Percentiles rank a stretch among this genome's conserved stretches.
phyloP scores from a whole-genome alignment of 352 stramenopile genomes.

The Phytophthora pseudosyringae region DNA sequence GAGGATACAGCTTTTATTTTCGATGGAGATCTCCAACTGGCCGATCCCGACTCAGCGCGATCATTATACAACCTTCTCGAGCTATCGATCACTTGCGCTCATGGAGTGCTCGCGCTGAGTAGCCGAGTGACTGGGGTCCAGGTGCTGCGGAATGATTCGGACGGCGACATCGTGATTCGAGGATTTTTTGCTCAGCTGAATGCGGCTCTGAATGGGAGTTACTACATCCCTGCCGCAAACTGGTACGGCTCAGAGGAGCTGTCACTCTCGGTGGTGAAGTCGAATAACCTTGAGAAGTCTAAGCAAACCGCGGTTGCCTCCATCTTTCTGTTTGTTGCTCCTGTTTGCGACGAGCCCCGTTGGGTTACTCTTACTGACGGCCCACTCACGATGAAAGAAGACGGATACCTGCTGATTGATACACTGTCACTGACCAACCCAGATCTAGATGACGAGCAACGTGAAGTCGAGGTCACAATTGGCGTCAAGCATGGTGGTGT shows the following conservation, averaged over 20 bases:
- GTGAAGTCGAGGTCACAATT: constrained; percentile 46
- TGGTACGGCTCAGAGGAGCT: constrained; percentile 72
- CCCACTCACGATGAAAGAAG: constrained; percentile 50
- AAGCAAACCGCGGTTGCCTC: constrained; percentile 6
- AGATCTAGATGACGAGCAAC: constrained; percentile 40
- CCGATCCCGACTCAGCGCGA: constrained; percentile 31
- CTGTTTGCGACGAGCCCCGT: constrained; percentile 60
- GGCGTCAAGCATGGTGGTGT: constrained; percentile 50
- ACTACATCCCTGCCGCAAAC: constrained; percentile 54
- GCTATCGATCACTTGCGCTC: constrained; percentile 28
- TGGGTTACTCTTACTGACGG: constrained; percentile 31
- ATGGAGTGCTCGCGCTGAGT: constrained; percentile 40
- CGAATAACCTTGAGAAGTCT: constrained; percentile 9
- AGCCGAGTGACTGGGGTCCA: constrained; percentile 31
- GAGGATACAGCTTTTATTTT: constrained; percentile 55
- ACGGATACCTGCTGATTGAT: constrained; percentile 46
- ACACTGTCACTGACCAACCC: constrained; percentile 37
- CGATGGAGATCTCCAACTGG: constrained; percentile 33
- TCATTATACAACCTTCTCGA: constrained; percentile 42
- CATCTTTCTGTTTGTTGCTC: constrained; percentile 50
- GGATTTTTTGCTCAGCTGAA: constrained; percentile 66
- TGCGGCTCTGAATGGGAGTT: constrained; percentile 50
- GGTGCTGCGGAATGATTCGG: constrained; percentile 33
- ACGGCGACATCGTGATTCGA: constrained; percentile 34
- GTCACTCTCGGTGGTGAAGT: constrained; percentile 38